Evolutionary conservation across 2,329 filamentous ascomycete species (phyloP).

Genomic region (Akanthomyces uredinophilus): DNA sequence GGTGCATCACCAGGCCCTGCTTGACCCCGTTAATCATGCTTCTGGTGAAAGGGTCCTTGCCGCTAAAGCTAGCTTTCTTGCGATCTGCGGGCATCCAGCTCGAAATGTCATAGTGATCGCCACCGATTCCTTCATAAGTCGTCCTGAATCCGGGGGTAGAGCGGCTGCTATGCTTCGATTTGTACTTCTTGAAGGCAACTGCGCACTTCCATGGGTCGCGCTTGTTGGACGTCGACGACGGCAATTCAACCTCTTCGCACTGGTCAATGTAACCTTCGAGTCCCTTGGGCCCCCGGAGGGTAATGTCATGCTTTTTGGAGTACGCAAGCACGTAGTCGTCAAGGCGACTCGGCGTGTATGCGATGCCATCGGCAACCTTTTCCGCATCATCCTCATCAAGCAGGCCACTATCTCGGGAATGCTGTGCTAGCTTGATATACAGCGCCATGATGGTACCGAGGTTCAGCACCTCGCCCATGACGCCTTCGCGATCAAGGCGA

Average conservation of each 20-base stretch:
- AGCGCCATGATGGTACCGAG: background rate
- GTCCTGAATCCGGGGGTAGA: background rate
- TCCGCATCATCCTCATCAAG: background rate
- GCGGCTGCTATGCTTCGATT: background rate
- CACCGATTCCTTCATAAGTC: background rate
- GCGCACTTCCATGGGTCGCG: background rate
- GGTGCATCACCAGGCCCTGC: background rate
- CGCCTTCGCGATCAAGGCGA: background rate
- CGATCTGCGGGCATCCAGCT: background rate
- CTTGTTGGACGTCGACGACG: background rate
- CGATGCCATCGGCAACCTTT: background rate
- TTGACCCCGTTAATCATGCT: background rate
- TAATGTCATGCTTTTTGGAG: background rate
- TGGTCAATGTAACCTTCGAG: background rate
- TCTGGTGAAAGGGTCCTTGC: background rate
- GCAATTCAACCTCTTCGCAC: background rate
- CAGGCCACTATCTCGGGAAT: background rate
- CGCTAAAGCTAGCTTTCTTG: background rate
- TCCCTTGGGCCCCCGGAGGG: background rate
- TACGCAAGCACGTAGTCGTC: constrained; percentile 7
- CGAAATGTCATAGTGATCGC: background rate
- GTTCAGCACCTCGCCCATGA: background rate
- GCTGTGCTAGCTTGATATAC: background rate
- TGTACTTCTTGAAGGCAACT: background rate
- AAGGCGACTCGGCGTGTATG: background rate